Conservation (phyloP, 1,284 basidiomycete genomes). For the Moesziomyces aphidis region DNA sequence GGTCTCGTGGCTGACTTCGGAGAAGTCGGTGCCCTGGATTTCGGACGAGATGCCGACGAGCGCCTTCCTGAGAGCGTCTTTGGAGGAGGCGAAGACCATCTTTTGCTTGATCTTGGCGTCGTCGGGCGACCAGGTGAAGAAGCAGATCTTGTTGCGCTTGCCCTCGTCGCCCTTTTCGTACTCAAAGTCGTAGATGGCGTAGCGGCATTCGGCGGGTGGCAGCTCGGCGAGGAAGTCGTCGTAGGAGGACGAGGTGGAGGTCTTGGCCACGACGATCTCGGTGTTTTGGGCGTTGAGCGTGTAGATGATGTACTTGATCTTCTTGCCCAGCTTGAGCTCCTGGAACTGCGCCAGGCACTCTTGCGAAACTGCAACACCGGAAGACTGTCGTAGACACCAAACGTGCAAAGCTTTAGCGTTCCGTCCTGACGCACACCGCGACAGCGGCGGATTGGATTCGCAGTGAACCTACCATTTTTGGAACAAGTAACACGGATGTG, state of each 20-base stretch:
- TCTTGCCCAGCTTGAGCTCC: slow-evolving; percentile 85
- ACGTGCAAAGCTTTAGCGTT: no score
- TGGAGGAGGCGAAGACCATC: slow-evolving; percentile 95
- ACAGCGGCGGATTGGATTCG: no score
- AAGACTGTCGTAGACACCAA: slow-evolving; percentile 72
- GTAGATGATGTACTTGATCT: slow-evolving; percentile 88
- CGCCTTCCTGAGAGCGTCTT: slow-evolving; percentile 81
- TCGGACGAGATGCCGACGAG: slow-evolving; percentile 80
- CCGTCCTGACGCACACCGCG: no score
- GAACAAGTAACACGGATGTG: not conserved
- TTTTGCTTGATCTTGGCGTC: slow-evolving; percentile 87
- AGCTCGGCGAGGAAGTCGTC: slow-evolving; percentile 82
- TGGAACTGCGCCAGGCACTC: slow-evolving; percentile 77
- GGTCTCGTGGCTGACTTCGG: slow-evolving; percentile 80
- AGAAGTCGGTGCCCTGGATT: slow-evolving; percentile 86
- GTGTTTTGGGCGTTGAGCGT: slow-evolving; percentile 76
- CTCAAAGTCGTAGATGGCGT: slow-evolving; percentile 93
- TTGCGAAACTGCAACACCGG: slow-evolving; percentile 78
- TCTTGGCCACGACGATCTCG: slow-evolving; percentile 71
- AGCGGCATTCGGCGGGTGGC: slow-evolving; percentile 82
- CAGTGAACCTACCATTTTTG: slow-evolving; percentile 1
- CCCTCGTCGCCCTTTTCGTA: slow-evolving; percentile 82
- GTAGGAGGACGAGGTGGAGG: slow-evolving; percentile 72
- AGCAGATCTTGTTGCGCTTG: slow-evolving; percentile 89
- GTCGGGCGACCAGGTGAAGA: slow-evolving; percentile 89